Base-by-base conservation (phyloP, 345 rosid species). In the Pseudoturritis turrita region DNA sequence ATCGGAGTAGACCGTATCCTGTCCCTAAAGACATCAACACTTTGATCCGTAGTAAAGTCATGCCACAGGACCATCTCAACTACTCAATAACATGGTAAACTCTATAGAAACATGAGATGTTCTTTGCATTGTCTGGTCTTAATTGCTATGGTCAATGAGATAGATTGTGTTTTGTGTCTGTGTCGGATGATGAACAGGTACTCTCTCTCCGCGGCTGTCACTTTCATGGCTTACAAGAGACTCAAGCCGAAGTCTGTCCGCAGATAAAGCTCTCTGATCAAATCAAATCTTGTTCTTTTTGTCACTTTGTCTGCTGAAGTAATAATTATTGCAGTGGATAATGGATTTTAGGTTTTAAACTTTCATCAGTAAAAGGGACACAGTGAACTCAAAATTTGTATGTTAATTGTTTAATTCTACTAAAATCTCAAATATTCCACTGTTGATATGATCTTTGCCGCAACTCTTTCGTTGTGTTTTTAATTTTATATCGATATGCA, bases 41-140 rank as follows among this genome's bases (percentile, higher is more conserved):
- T 33, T 85, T 95, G 86, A 86, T 91, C 60, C 87, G 79, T 61
- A 95, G 92, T 82, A 91, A 97, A 71, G 97, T 95, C 50, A 95
- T 89, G 99, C 99, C 99, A 11, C 96, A 87, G 49, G 96, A 91
- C 78, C 99, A 95, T 83, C 88, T 91, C n/a, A 89, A 95, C 70
- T 95, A 95, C 77, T 79, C 84, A 19, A 74, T 95, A 74, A 92
- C 98, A 75, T 89, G 98, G 99, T 95, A 89, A 51, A 77, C 51
- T 63, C 6, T 40, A 63, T 35, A 65, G 31, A 70, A 17, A 12
- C 62, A 39, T 29, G 40, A 28, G 39, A 1, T 36, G 29, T 53
- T 54, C 29, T 45, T 46, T 21, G 43, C 51, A 49, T 40, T 15
- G 7, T 49, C n/a, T 61, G 5, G 70, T 26, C 26, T 53, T 8